phyloP scores from a whole-genome alignment of 129 eudicot species.

The Erigeron canadensis region DNA sequence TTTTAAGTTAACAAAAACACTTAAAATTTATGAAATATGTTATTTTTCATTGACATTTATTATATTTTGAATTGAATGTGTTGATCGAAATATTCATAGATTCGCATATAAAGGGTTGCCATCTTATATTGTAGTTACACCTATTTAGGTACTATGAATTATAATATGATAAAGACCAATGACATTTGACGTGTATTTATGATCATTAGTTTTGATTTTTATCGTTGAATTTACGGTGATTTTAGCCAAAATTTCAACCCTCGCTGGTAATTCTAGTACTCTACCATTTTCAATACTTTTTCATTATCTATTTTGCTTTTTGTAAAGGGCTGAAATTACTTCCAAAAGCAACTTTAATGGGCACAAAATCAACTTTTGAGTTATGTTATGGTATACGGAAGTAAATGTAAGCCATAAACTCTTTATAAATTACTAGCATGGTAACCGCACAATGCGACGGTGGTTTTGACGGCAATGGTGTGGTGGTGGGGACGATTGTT shows the following conservation, averaged over 20 bases:
- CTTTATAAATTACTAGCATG: neutral
- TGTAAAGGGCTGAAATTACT: slow-evolving; percentile 4
- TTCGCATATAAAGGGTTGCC: neutral
- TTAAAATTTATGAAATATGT: no score
- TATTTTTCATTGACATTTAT: no score
- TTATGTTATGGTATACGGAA: slow-evolving; percentile 4
- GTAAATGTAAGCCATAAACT: neutral
- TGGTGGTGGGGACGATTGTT: no score
- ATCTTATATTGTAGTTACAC: no score
- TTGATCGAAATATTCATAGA: neutral
- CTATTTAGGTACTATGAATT: neutral
- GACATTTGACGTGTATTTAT: neutral
- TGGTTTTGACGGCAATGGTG: no score
- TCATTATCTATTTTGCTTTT: neutral
- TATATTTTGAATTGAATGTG: no score
- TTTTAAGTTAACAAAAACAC: no score
- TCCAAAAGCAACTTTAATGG: slow-evolving; percentile 7
- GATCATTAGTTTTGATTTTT: neutral
- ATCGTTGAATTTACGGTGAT: neutral
- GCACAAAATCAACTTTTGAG: neutral
- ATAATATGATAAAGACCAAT: neutral
- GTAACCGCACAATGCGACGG: no score
- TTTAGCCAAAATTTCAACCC: neutral
- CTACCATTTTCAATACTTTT: neutral
- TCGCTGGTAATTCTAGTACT: neutral